Evolutionary conservation across 2,329 filamentous ascomycete genomes (phyloP).

Genomic region (Cercospora sesami): DNA sequence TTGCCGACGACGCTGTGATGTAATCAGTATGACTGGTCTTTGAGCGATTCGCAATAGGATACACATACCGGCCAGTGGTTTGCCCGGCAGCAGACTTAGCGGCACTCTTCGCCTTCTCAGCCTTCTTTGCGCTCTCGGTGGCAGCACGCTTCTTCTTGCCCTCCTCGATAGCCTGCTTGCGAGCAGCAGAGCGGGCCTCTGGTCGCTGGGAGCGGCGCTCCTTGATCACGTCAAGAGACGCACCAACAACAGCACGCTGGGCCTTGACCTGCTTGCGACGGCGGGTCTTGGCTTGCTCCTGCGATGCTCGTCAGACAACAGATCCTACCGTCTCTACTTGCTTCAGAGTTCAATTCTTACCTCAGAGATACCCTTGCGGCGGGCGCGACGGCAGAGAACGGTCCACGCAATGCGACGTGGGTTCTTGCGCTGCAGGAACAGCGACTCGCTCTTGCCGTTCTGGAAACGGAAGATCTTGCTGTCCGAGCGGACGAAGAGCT

Average conservation of each 20-base stretch:
- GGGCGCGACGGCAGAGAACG: conserved; percentile 94
- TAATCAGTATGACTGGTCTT: neutral
- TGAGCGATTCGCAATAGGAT: neutral
- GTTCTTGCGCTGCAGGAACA: conserved; percentile 99
- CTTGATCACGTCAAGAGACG: conserved; percentile 99
- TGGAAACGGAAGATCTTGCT: conserved; percentile 99
- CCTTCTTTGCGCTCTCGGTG: conserved; percentile 90
- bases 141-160: conserved; percentile 98
- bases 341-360: conserved; percentile 58
- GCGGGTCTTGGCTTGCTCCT: conserved; percentile 99
- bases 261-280: conserved; percentile 96
- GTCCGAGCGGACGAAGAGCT: conserved; percentile 99
- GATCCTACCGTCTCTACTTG: neutral
- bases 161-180: conserved; percentile 87
- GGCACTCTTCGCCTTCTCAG: conserved; percentile 95
- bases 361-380: conserved; percentile 99
- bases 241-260: conserved; percentile 98
- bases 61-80: conserved; percentile 57
- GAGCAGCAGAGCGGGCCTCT: conserved; percentile 90
- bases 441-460: conserved; percentile 99
- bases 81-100: conserved; percentile 76
- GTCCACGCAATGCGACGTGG: conserved; percentile 99
- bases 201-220: conserved; percentile 94
- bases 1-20: conserved; percentile 73
- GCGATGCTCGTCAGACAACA: conserved; percentile 38